Percentiles rank a stretch among this genome's conserved stretches.
Conservation (phyloP, 805 yeast genomes). For the Nakazawaea molendinolei region DNA sequence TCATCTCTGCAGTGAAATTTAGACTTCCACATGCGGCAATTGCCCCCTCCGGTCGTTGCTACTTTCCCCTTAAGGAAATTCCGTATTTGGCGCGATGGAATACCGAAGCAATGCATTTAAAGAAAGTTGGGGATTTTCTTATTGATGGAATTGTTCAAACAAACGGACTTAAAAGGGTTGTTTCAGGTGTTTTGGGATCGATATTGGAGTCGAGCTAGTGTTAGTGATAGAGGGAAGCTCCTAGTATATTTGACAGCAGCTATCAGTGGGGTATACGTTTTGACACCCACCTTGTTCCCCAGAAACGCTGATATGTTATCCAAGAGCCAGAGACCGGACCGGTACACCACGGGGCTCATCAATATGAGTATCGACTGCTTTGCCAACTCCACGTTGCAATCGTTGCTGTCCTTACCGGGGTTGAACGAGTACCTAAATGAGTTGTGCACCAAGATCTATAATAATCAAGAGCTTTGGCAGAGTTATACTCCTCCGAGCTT, state of each 20-base stretch:
- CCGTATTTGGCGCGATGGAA: neutral
- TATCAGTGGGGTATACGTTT: constrained; percentile 22
- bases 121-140: neutral
- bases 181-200: too few relatives aligned
- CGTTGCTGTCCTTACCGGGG: constrained; percentile 56
- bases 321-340: constrained; percentile 59
- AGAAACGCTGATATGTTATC: constrained; percentile 21
- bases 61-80: too few relatives aligned
- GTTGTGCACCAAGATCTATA: constrained; percentile 18
- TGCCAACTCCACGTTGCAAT: constrained; percentile 86
- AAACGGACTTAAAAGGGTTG: too few relatives aligned
- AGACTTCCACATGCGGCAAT: constrained; percentile 4
- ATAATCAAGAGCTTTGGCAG: constrained; percentile 11
- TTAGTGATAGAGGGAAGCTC: too few relatives aligned
- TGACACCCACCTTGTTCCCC: constrained; percentile 22
- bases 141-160: neutral
- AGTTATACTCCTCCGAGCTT: constrained; percentile 27
- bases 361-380: constrained; percentile 87
- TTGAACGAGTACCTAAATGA: constrained; percentile 45
- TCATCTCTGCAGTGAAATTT: too few relatives aligned
- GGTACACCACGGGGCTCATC: constrained; percentile 72
- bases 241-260: neutral
- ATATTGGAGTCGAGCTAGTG: too few relatives aligned
- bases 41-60: too few relatives aligned
- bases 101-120: neutral